Evolutionary conservation across 208 protist species (phyloP), one percentile per base, ranked within the genome.

Genomic region (Acanthamoeba rhysodes): DNA sequence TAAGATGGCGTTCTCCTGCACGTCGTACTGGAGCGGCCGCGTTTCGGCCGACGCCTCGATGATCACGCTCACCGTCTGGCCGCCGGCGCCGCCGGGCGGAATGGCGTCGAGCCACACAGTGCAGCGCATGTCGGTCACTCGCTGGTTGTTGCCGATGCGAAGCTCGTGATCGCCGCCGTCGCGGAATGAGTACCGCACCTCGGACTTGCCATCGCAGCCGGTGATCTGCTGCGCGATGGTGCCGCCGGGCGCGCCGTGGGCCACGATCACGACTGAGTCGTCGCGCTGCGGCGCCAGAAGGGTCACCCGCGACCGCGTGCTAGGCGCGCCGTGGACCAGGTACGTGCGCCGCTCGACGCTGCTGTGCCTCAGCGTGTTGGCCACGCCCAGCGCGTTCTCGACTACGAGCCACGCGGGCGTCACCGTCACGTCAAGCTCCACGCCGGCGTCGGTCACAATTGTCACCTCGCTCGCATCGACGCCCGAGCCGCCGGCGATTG

Each of bases 141-240:
- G 32, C 24, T 93, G 16, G 41, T 93, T 24, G 41, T 93, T 48
- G 34, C 87, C 87, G 53, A 93, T 93, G 55, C 41, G 41, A n/a
- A 93, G 41, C 37, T 93, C 87, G 64, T 93, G 87, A 24, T 18
- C 48, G 37, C 87, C 64, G 62, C 87, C 87, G 48, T 76, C 41
- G 8, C 34, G 10, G 62, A 93, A 76, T 41, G 41, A 34, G 87
- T 78, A 78, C 12, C 87, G 87, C 34, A 93, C 87, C 62, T 93
- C 87, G 10, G 87, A 93, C 87, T 76, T 72, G 87, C 87, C 87
- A 27, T 93, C 59, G 59, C 87, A 93, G 20, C 87, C 87, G 24
- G 87, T 93, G 53, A 93, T 93, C 87, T 76, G 87, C 48, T 93
- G 87, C 41, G 55, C 20, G 64, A 93, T 93, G 62, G 62, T 93